Evolutionary conservation across 2,329 filamentous ascomycete species (phyloP).

Genomic region (Myriosclerotinia scirpicola): DNA sequence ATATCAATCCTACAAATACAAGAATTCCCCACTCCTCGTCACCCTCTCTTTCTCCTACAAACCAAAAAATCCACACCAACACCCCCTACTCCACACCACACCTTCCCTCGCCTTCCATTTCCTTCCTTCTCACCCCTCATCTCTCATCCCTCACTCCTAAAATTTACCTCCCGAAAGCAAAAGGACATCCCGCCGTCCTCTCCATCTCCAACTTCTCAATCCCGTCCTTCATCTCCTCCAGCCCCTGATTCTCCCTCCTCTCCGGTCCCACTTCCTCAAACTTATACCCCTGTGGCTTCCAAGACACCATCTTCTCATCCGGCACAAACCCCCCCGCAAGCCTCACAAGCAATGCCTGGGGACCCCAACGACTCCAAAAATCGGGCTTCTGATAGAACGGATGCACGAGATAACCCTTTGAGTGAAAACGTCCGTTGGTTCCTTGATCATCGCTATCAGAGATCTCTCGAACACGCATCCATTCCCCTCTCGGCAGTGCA

Average conservation of each 20-base stretch:
- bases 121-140: no score
- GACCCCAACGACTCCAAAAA: constrained; percentile 63
- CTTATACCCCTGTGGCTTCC: constrained; percentile 48
- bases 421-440: constrained; percentile 51
- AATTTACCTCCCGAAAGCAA: constrained; percentile 30
- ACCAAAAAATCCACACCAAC: no score
- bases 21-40: no score
- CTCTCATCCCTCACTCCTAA: no score
- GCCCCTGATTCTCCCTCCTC: constrained; percentile 52
- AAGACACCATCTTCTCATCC: constrained; percentile 45
- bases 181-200: constrained; percentile 51
- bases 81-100: no score
- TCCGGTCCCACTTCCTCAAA: constrained; percentile 61
- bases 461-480: constrained; percentile 45
- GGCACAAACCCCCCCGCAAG: constrained; percentile 49
- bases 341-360: constrained; percentile 50
- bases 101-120: no score
- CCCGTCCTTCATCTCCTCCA: constrained; percentile 48
- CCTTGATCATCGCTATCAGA: constrained; percentile 51
- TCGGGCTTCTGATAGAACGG: constrained; percentile 65
- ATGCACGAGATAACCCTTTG: constrained; percentile 56
- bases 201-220: constrained; percentile 42
- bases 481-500: constrained; percentile 53
- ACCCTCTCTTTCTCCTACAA: no score
- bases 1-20: no score